Evolutionary conservation across 495 filamentous ascomycete species (phyloP), one percentile per base, ranked within the genome.

Genomic region (Barbatosphaeria neglecta): DNA sequence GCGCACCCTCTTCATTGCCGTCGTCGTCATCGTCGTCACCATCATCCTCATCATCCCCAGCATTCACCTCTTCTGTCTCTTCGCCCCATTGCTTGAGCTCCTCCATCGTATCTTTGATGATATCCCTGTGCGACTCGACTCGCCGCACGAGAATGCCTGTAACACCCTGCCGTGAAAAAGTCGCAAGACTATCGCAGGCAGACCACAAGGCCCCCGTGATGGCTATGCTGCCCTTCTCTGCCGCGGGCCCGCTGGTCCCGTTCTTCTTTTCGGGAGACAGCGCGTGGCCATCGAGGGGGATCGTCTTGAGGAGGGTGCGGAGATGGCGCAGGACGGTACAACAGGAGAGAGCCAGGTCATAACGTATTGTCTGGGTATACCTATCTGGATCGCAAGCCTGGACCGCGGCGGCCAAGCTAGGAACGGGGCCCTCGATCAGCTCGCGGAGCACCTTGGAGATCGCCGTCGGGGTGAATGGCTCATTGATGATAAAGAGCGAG

Each of bases 31-130:
- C 63, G 2, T 65, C 55, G 18, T 60, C 63, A 5, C 67, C 59
- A 13, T 56, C 52, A 5, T 68, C 63, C 0, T 62, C 64, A 17
- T 61, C 64, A 0, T 68, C 68, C 3, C 66, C 65, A 9, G 74
- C 69, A 2, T 72, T 67, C 3, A 73, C 71, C 0, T 61, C 63
- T 2, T 68, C 69, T 18, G 71, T 73, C 50, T 81, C 80, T n/a
- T 82, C 81, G 42, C 82, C 79, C 83, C 88, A 95, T 53, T 87
- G 84, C 49, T 86, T 85, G 50, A 95, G 63, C 63, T 95, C 89
- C 51, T 81, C 74, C 22, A 92, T 70, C 0, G 87, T 83, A 67
- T 95, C 89, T 49, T 83, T 73, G 13, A 95, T 61, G 10, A 86
- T 73, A 50, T 83, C 83, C 43, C 78, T 68, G 52, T 80, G 84